Evolutionary conservation across 805 yeast species (phyloP), one percentile per base, ranked within the genome.

Genomic region (Pichia pseudocactophila): DNA sequence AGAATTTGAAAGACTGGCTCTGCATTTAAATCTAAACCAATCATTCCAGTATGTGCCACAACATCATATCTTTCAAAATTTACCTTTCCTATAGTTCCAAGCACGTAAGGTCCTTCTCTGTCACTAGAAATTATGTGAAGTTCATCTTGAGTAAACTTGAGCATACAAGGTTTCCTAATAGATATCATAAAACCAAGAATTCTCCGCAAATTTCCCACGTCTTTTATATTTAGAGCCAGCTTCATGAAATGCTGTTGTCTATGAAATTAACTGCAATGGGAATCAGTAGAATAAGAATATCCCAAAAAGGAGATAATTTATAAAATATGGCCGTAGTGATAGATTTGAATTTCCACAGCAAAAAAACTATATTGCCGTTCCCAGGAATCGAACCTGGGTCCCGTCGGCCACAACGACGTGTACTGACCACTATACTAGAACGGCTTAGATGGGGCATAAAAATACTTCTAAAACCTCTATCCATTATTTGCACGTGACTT

Each of bases 1-100:
- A 82, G 54, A 2, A 82, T 77, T 45, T 77, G 80, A 20, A 66
- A 64, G 11, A 82, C 58, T 28, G 76, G 71, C 36, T 81, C 88
- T 7, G 76, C 65, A 53, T 79, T 79, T 46, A 80, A 58, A 50
- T 82, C 89, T 42, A 82, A 57, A 44, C 72, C 68, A 17, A 82
- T 72, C 16, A 69, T 65, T 51, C 79, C 71, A 30, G 76, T 74
- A 2, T 69, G 50, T 36, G 82, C 73, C 39, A 66, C 70, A 28
- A 78, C 67, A 46, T 74, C 78, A 33, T 73, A 67, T 34, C 66
- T 60, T 49, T 66, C 66, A 64, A 80, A 73, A 31, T 77, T 55
- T 12, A 66, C 60, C 3, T 53, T 66, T 15, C 69, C 64, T 12
- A 81, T 53, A 45, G 73, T 74, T 49, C 82, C 71, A 86, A 87